phyloP scores from a whole-genome alignment of 306 rosid genomes.

The Coriaria nepalensis region DNA sequence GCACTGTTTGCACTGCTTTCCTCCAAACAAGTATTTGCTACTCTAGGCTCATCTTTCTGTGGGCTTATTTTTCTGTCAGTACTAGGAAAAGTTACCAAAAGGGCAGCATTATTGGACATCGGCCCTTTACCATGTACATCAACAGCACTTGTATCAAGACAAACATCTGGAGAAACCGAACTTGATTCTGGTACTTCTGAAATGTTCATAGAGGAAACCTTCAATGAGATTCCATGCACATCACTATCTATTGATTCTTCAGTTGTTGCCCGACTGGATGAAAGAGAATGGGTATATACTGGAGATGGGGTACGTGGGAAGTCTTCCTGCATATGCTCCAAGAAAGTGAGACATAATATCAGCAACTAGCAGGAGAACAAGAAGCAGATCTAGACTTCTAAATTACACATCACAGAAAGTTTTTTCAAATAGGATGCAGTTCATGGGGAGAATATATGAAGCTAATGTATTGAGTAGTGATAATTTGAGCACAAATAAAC shows the following conservation, averaged over 20 bases:
- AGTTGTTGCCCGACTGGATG: conserved; percentile 26
- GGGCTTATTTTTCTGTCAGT: conserved; percentile 15
- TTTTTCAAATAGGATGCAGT: background rate
- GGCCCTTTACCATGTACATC: conserved; percentile 14
- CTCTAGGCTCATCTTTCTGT: conserved; percentile 15
- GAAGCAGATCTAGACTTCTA: background rate
- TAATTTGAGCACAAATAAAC: background rate
- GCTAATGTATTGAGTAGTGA: background rate
- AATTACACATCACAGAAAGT: background rate
- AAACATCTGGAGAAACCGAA: conserved; percentile 18
- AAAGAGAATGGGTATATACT: conserved; percentile 36
- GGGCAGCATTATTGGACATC: conserved; percentile 12
- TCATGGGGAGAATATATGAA: background rate
- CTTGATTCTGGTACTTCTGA: conserved; percentile 24
- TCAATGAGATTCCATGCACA: conserved; percentile 18
- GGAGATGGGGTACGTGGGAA: conserved; percentile 62
- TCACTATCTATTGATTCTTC: conserved; percentile 33
- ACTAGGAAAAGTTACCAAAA: conserved; percentile 13
- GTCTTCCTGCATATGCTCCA: conserved; percentile 31
- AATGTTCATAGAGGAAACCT: conserved; percentile 18
- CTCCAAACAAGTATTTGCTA: conserved; percentile 14
- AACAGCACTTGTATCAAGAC: conserved; percentile 12
- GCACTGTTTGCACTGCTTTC: conserved; percentile 15
- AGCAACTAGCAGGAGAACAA: background rate
- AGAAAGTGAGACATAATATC: background rate